Conservation (phyloP, 352 stramenopile species). For the Phytophthora podocarpi region DNA sequence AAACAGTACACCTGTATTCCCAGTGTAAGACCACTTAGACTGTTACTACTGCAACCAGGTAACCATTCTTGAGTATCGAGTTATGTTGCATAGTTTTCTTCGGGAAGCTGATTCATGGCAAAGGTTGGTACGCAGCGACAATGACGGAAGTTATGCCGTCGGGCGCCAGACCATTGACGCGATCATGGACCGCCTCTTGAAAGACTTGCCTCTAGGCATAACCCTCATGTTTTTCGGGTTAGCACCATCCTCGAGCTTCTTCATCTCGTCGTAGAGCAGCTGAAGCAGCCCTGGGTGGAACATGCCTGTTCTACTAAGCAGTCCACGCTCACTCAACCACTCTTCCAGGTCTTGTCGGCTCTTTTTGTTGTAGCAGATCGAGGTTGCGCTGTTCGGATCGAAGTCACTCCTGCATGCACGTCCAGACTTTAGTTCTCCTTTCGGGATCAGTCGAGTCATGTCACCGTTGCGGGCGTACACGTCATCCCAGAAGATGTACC, state of each 20-base stretch:
- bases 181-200: constrained; percentile 17
- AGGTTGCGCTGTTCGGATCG: constrained; percentile 19
- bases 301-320: constrained; percentile 10
- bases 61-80: too few species aligned
- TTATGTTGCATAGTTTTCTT: too few species aligned
- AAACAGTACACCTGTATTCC: too few species aligned
- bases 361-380: constrained; percentile 21
- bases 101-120: too few species aligned
- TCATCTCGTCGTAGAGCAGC: constrained; percentile 18
- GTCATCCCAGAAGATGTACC: constrained; percentile 61
- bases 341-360: constrained; percentile 8
- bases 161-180: constrained; percentile 19
- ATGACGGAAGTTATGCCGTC: constrained; percentile 11
- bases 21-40: too few species aligned
- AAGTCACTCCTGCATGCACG: constrained; percentile 17
- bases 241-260: constrained; percentile 9
- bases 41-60: too few species aligned
- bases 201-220: constrained; percentile 8
- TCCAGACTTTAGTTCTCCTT: constrained; percentile 3
- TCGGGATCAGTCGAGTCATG: constrained; percentile 26
- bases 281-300: constrained; percentile 20
- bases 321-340: constrained; percentile 5
- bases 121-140: too few species aligned
- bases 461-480: constrained; percentile 41
- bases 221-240: constrained; percentile 16